Evolutionary conservation across 352 stramenopile genomes (phyloP).

Genomic region (Phytophthora melonis): DNA sequence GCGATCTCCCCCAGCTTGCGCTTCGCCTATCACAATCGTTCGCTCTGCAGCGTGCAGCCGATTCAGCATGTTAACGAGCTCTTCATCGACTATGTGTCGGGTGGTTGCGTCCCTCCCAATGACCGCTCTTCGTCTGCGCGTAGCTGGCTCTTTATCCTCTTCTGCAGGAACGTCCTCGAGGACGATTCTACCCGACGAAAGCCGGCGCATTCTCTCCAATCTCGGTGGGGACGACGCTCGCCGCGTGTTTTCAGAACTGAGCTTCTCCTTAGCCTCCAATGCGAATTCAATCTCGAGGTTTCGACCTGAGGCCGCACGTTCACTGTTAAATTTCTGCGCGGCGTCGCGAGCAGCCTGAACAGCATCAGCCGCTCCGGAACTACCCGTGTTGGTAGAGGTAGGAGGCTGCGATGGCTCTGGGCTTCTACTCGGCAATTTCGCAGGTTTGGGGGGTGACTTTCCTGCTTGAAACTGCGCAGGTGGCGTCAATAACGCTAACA

Average conservation of each 20-base stretch:
- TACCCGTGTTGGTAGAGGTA: not conserved
- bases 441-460: conserved; percentile 10
- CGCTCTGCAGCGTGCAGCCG: conserved; percentile 32
- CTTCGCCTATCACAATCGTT: conserved; percentile 26
- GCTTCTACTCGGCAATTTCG: not conserved
- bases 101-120: not conserved
- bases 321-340: not conserved
- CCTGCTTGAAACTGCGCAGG: conserved; percentile 25
- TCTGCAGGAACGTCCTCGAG: conserved; percentile 1
- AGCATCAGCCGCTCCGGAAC: not conserved
- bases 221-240: conserved; percentile 17
- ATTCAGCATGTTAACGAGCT: conserved; percentile 24
- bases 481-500: not conserved
- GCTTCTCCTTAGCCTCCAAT: not conserved
- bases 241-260: conserved; percentile 1
- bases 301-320: conserved; percentile 1
- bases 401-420: not conserved
- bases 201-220: conserved; percentile 6
- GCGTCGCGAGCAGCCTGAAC: conserved; percentile 6
- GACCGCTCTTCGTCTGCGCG: conserved; percentile 9
- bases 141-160: not conserved
- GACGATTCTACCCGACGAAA: conserved; percentile 9
- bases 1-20: conserved; percentile 15
- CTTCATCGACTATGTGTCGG: conserved; percentile 17
- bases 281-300: not conserved